Evolutionary conservation across 306 rosid species (phyloP).

Genomic region (Medicago arabica): DNA sequence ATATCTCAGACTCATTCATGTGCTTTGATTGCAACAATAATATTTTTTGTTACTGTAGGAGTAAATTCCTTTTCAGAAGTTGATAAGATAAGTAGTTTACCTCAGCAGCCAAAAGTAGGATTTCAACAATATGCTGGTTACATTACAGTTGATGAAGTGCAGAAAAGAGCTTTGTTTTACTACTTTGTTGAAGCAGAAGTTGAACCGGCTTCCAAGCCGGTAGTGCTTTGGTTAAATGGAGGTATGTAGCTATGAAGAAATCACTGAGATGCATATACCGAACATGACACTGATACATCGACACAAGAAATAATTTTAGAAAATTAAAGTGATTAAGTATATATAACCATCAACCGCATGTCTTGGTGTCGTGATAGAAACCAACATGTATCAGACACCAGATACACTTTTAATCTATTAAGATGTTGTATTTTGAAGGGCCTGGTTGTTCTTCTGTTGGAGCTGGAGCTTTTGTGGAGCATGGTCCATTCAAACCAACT

Average conservation of each 20-base stretch:
- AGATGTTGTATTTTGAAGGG: conserved; percentile 54
- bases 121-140: conserved; percentile 85
- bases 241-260: conserved; percentile 42
- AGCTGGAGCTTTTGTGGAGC: conserved; percentile 73
- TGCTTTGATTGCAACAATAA: conserved; percentile 42
- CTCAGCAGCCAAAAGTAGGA: conserved; percentile 80
- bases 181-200: conserved; percentile 81
- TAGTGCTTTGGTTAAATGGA: conserved; percentile 88
- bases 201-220: conserved; percentile 82
- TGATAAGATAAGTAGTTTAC: conserved; percentile 63
- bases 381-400: background rate
- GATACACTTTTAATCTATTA: background rate
- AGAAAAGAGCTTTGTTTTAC: conserved; percentile 73
- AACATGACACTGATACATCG: background rate
- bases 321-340: background rate
- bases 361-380: background rate
- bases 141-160: conserved; percentile 64
- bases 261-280: background rate
- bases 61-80: conserved; percentile 41
- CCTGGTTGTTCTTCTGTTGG: conserved; percentile 91
- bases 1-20: conserved; percentile 37
- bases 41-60: conserved; percentile 35
- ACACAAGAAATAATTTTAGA: background rate
- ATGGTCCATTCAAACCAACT: conserved; percentile 76
- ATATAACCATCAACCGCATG: background rate